A percentile compares a stretch with the other conserved stretches of the same genome.
Conservation (phyloP, 805 yeast species). For the Myxozyma kluyveri region DNA sequence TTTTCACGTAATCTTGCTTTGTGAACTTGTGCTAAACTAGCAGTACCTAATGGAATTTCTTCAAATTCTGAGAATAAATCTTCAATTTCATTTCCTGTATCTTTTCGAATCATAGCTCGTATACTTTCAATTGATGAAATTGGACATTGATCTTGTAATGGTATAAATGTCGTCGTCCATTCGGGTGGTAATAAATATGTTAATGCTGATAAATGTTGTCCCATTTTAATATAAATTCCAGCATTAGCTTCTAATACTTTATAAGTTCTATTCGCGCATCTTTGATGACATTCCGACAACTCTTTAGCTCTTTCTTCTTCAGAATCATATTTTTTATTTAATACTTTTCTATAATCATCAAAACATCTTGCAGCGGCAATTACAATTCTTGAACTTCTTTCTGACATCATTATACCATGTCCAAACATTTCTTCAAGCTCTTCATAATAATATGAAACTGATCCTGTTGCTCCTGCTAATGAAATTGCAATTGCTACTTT, state of each 20-base stretch:
- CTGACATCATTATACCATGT: conserved; percentile 15
- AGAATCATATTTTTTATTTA: conserved; percentile 46
- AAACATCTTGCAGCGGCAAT: conserved; percentile 72
- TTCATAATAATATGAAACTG: conserved; percentile 19
- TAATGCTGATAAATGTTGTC: conserved; percentile 91
- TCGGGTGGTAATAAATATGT: conserved; percentile 86
- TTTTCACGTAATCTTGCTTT: conserved; percentile 57
- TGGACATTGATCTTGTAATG: conserved; percentile 89
- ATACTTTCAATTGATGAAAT: conserved; percentile 69
- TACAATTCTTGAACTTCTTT: conserved; percentile 29
- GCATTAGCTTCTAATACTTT: conserved; percentile 80
- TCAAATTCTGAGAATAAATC: conserved; percentile 69
- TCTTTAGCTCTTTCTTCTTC: conserved; percentile 52
- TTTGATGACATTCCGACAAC: conserved; percentile 62
- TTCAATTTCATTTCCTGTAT: conserved; percentile 57
- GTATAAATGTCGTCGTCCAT: conserved; percentile 94
- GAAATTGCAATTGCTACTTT: conserved; percentile 10
- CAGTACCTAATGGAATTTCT: conserved; percentile 83
- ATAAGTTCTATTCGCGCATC: conserved; percentile 76
- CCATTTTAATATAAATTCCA: conserved; percentile 89
- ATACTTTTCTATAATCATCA: conserved; percentile 58
- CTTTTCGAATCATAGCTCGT: conserved; percentile 60
- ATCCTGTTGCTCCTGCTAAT: conserved; percentile 16
- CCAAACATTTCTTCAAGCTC: conserved; percentile 18
- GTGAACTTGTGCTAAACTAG: conserved; percentile 96